Conservation (phyloP, 257 asterid species). For the Fraxinus excelsior region DNA sequence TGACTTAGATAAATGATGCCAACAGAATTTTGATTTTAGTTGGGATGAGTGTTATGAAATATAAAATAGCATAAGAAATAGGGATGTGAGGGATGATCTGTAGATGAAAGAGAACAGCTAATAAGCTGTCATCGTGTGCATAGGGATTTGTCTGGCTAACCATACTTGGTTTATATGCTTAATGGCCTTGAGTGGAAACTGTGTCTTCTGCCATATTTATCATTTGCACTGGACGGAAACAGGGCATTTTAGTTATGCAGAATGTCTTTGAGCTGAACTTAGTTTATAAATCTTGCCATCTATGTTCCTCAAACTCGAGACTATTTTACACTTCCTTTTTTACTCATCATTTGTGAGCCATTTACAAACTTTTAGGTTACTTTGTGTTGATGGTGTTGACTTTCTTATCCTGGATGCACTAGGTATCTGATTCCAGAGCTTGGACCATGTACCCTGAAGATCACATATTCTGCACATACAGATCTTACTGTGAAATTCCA, state of each 20-base stretch:
- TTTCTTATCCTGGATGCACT: constrained; percentile 29
- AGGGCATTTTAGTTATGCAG: not conserved
- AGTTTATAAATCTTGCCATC: constrained; percentile 7
- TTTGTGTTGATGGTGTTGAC: constrained; percentile 25
- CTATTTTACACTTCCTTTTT: not conserved
- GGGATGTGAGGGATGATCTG: constrained; percentile 5
- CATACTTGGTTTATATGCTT: not conserved
- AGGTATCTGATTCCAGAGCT: constrained; percentile 90
- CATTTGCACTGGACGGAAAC: not conserved
- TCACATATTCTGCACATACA: constrained; percentile 93
- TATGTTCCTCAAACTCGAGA: constrained; percentile 14
- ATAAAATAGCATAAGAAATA: constrained; percentile 7
- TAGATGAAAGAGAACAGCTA: not conserved
- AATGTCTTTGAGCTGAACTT: not conserved
- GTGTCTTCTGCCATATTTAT: constrained; percentile 6
- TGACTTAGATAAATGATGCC: constrained; percentile 14
- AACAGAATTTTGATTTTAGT: constrained; percentile 18
- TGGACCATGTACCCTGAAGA: constrained; percentile 84
- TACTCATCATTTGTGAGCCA: not conserved
- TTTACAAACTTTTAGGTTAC: constrained; percentile 5
- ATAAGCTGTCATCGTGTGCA: not conserved
- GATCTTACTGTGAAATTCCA: constrained; percentile 94
- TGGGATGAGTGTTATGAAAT: constrained; percentile 5
- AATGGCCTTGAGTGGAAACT: not conserved
- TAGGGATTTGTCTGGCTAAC: not conserved